Evolutionary conservation across 306 rosid genomes (phyloP).

Genomic region (Sindora glabra): DNA sequence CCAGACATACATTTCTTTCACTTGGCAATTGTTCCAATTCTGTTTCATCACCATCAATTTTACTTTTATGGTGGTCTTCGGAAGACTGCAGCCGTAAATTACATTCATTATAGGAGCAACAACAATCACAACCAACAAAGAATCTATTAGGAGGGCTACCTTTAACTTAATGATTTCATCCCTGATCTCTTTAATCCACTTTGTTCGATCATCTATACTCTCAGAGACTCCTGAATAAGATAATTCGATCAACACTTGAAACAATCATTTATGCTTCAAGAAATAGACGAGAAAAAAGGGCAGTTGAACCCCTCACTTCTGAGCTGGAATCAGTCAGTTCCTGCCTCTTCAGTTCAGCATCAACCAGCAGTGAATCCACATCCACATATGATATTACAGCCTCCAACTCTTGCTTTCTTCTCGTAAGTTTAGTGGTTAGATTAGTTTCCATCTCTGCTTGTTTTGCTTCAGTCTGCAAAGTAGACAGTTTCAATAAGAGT

Average conservation of each 20-base stretch:
- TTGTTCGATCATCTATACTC: slow-evolving; percentile 43
- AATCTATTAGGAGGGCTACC: slow-evolving; percentile 40
- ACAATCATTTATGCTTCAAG: slow-evolving; percentile 7
- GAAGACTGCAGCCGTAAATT: slow-evolving; percentile 45
- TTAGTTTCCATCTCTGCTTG: slow-evolving; percentile 94
- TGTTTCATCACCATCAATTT: slow-evolving; percentile 89
- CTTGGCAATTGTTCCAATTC: slow-evolving; percentile 78
- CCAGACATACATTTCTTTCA: slow-evolving; percentile 59
- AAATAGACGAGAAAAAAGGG: slow-evolving; percentile 15
- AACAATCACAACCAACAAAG: slow-evolving; percentile 16
- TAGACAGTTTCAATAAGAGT: slow-evolving; percentile 12
- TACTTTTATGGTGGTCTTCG: slow-evolving; percentile 72
- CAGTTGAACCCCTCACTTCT: slow-evolving; percentile 48
- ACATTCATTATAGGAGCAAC: slow-evolving; percentile 20
- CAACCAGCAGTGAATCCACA: slow-evolving; percentile 48
- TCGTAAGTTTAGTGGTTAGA: slow-evolving; percentile 84
- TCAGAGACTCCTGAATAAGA: slow-evolving; percentile 61
- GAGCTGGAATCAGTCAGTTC: slow-evolving; percentile 80
- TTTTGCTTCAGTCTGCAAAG: slow-evolving; percentile 72
- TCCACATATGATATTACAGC: slow-evolving; percentile 63
- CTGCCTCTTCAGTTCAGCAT: slow-evolving; percentile 57
- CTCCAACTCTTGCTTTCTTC: slow-evolving; percentile 92
- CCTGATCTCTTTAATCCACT: slow-evolving; percentile 52
- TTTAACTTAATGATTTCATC: slow-evolving; percentile 75
- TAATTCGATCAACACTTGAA: slow-evolving; percentile 23